Evolutionary conservation across 805 yeast genomes (phyloP), one percentile per base, ranked within the genome.

Genomic region (Pichia phayaonensis): DNA sequence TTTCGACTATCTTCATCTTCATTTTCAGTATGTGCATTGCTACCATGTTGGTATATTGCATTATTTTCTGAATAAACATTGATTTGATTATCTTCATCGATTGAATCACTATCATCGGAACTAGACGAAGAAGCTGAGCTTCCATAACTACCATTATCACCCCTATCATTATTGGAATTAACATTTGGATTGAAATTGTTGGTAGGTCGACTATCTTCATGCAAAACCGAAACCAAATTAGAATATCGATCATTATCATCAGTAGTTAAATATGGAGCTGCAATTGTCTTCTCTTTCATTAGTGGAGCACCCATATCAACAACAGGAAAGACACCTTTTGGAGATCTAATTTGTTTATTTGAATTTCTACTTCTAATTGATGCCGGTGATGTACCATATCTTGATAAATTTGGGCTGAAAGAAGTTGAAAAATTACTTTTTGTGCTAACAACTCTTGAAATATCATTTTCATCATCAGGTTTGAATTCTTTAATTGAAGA

Each of bases 281-380:
- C 88, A 48, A 85, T 80, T 0, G 83, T 71, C 43, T 67, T 68
- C 57, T 85, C 90, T 48, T 76, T 68, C 26, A 64, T 66, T 41
- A 77, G 62, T 3, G 92, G 85, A 12, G 71, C 72, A 1, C 87
- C 90, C 92, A 86, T 84, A 1, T 87, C 92, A 57, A 72, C 72
- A 2, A 86, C 90, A 0, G 95, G 94, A 66, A 85, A 86, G 1
- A 85, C 90, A 53, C 88, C 88, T 24, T 78, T 78, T 4, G 92
- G 95, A 1, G 90, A 83, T 54, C 78, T 66, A 7, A 66, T 48
- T 27, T 46, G 43, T 46, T 39, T 48, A 36, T 22, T 24, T 12
- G 43, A 26, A n/a, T 40, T 42, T 38, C 56, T 26, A 27, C 45
- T 21, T 34, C 50, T 22, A 21, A 50, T 8, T 23, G 52, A 45